A percentile compares a stretch with the other conserved stretches of the same genome.
These are phyloP conservation scores for Caloboletus firmus DNA, from an alignment of 1,284 basidiomycete genomes.

Conservation along the genomic window DNA sequence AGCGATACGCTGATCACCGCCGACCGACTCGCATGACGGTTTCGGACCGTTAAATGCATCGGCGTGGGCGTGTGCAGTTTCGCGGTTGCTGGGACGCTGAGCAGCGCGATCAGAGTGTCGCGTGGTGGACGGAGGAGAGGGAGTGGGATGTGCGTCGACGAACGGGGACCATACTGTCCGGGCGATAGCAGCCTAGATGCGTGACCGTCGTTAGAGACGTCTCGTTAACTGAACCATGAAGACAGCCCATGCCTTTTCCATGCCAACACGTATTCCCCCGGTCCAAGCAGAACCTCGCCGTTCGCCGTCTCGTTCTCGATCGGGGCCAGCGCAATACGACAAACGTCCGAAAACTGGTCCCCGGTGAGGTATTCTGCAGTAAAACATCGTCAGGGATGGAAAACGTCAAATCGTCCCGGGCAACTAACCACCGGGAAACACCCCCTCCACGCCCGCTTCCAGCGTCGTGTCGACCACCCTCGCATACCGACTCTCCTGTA, in stretches of 20 bases:
- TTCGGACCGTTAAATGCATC: slow-evolving; percentile 61
- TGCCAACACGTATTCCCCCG: slow-evolving; percentile 57
- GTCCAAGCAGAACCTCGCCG: slow-evolving; percentile 42
- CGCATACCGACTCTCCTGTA: slow-evolving; percentile 47
- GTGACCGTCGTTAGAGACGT: neutral
- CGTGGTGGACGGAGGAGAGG: slow-evolving; percentile 58
- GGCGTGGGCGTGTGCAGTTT: slow-evolving; percentile 60
- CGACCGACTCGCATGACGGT: slow-evolving; percentile 58
- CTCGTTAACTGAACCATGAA: neutral
- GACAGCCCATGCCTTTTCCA: slow-evolving; percentile 62
- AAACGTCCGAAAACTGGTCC: slow-evolving; percentile 60
- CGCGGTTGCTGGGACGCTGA: slow-evolving; percentile 59
- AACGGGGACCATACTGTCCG: slow-evolving; percentile 43
- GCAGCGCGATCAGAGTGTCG: slow-evolving; percentile 61
- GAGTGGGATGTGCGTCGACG: slow-evolving; percentile 54
- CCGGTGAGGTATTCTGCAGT: slow-evolving; percentile 57
- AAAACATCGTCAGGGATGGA: neutral
- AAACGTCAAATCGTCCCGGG: neutral
- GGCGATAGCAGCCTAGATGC: slow-evolving; percentile 28
- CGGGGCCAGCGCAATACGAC: slow-evolving; percentile 49
- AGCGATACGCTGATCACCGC: slow-evolving; percentile 62
- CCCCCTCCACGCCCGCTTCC: slow-evolving; percentile 39
- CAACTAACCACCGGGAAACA: slow-evolving; percentile 42
- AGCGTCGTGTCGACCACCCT: slow-evolving; percentile 46
- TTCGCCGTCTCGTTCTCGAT: slow-evolving; percentile 42